phyloP scores from a whole-genome alignment of 106 monocot species.

The Dendrobium chrysotoxum region DNA sequence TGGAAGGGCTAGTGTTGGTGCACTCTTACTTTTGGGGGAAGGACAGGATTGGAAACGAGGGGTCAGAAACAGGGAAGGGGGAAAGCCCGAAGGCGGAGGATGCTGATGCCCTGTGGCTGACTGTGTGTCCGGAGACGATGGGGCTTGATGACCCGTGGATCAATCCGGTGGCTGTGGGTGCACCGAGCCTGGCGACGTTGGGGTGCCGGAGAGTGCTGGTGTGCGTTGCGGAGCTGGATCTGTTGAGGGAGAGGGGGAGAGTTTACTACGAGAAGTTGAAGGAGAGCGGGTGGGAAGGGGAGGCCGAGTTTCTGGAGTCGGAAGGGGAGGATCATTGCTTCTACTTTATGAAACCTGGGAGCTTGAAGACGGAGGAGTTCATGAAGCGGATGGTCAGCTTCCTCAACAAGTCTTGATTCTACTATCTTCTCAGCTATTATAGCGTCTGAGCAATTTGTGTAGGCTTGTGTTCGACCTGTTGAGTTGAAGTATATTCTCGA shows the following conservation, averaged over 20 bases:
- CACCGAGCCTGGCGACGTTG: not conserved
- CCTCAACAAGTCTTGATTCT: not conserved
- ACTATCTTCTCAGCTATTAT: too few relatives aligned
- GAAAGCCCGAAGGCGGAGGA: not conserved
- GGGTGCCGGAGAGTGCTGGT: conserved; percentile 3
- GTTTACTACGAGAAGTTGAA: conserved; percentile 14
- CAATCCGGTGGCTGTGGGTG: conserved; percentile 6
- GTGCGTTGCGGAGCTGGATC: conserved; percentile 16
- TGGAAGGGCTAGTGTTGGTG: conserved; percentile 14
- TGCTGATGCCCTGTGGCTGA: not conserved
- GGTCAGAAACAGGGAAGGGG: not conserved
- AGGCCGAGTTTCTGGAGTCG: not conserved
- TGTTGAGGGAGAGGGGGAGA: conserved; percentile 17
- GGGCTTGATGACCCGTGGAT: conserved; percentile 7
- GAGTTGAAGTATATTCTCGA: too few relatives aligned
- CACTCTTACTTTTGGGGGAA: conserved; percentile 17
- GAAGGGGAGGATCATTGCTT: conserved; percentile 11
- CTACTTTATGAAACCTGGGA: not conserved
- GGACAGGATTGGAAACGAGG: not conserved
- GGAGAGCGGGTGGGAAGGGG: conserved; percentile 14
- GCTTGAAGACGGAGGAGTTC: not conserved
- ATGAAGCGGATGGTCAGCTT: not conserved
- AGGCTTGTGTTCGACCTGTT: too few relatives aligned
- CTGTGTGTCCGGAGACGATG: conserved; percentile 5
- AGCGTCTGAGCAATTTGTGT: too few relatives aligned